Conservation (phyloP, 2,329 filamentous ascomycete genomes). For the Colletotrichum sp. region DNA sequence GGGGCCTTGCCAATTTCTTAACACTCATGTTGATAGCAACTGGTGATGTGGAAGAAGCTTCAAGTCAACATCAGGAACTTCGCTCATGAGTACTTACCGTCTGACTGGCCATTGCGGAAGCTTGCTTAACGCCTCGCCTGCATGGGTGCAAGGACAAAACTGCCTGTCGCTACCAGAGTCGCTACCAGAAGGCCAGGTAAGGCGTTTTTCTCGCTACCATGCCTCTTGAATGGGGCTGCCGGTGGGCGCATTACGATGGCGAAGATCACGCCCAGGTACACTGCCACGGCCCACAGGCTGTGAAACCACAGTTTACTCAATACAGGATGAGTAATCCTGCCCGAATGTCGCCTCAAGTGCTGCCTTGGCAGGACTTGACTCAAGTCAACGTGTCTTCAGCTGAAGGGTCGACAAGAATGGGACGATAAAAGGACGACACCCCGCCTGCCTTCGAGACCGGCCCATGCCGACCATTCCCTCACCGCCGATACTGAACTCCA, state of each 20-base stretch:
- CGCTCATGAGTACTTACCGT: neutral
- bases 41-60: neutral
- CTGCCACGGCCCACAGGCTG: neutral
- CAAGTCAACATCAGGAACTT: neutral
- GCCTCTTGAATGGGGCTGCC: neutral
- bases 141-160: neutral
- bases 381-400: neutral
- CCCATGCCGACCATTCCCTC: accelerated
- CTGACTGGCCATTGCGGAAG: neutral
- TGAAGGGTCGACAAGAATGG: neutral
- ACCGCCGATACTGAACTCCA: accelerated
- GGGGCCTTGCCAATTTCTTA: no score
- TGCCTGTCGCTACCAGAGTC: accelerated
- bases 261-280: neutral
- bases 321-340: neutral
- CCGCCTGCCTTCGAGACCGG: neutral
- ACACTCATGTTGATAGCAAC: neutral
- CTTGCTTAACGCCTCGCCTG: neutral
- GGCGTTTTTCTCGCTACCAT: neutral
- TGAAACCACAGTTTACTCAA: neutral
- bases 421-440: neutral
- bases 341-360: neutral
- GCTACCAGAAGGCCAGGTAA: neutral
- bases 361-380: neutral
- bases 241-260: neutral